These are phyloP conservation scores for Cadophora sp. DNA, from an alignment of 2,329 filamentous ascomycete genomes.

Conservation along the genomic window DNA sequence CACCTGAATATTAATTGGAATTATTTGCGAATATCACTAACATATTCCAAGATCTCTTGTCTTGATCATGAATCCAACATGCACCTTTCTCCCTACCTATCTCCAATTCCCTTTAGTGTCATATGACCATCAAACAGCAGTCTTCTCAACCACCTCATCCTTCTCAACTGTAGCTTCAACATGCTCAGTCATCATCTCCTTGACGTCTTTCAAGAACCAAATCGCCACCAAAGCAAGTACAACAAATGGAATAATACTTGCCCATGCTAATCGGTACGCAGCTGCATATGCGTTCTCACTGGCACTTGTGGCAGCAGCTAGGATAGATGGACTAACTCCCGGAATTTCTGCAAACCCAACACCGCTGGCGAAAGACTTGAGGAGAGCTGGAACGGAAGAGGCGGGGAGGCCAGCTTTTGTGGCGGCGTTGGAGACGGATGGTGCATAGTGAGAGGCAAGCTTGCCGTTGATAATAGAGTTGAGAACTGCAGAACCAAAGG, in stretches of 20 bases:
- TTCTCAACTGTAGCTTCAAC: slow-evolving; percentile 59
- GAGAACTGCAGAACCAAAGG: slow-evolving; percentile 59
- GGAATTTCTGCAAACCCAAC: slow-evolving; percentile 43
- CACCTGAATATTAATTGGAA: too few species aligned
- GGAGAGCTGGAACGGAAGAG: slow-evolving; percentile 47
- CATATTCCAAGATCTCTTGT: too few species aligned
- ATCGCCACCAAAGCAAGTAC: slow-evolving; percentile 55
- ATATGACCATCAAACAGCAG: slow-evolving; percentile 19
- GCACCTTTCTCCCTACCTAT: not conserved
- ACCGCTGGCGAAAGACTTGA: slow-evolving; percentile 50
- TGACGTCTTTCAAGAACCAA: slow-evolving; percentile 54
- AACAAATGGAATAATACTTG: slow-evolving; percentile 58
- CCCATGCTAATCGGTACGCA: slow-evolving; percentile 58
- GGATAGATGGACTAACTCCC: slow-evolving; percentile 49
- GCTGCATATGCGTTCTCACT: slow-evolving; percentile 54
- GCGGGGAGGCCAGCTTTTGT: slow-evolving; percentile 51
- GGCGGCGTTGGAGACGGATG: slow-evolving; percentile 51
- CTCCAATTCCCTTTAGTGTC: not conserved
- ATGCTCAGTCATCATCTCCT: slow-evolving; percentile 60
- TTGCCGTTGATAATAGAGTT: slow-evolving; percentile 59
- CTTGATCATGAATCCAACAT: not conserved
- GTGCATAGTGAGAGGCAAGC: slow-evolving; percentile 49
- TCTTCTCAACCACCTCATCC: slow-evolving; percentile 29
- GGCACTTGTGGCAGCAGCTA: slow-evolving; percentile 48
- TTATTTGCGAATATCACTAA: too few species aligned